Conservation (phyloP, 2,329 filamentous ascomycete species). For the Aspergillus arachidicola region DNA sequence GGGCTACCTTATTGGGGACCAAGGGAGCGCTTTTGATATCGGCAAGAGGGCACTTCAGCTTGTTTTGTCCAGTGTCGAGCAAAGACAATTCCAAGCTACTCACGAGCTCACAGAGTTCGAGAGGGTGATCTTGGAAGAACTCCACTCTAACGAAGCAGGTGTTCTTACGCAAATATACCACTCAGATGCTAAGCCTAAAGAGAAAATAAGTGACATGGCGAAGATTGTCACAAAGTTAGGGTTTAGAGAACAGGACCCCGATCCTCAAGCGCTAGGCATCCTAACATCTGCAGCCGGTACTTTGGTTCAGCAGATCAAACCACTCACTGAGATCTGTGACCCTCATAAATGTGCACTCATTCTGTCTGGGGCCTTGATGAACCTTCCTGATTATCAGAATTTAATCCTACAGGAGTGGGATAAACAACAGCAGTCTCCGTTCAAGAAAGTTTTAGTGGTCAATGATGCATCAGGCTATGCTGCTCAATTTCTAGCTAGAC, state of each 20-base stretch:
- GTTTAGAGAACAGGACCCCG: background rate
- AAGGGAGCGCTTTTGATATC: conserved; percentile 47
- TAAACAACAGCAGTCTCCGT: background rate
- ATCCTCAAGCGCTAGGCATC: background rate
- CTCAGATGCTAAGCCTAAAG: background rate
- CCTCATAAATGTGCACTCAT: conserved; percentile 15
- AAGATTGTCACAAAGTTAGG: background rate
- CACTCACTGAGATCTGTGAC: conserved; percentile 18
- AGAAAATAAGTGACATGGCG: background rate
- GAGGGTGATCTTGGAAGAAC: conserved; percentile 4
- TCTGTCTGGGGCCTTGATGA: conserved; percentile 26
- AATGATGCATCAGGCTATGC: background rate
- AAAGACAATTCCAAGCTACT: conserved; percentile 19
- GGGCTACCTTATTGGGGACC: conserved; percentile 49
- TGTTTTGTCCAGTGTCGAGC: conserved; percentile 36
- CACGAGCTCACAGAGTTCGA: conserved; percentile 14
- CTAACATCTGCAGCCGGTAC: background rate
- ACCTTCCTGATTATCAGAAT: conserved; percentile 17
- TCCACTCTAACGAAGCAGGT: background rate
- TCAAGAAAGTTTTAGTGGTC: background rate
- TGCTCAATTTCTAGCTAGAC: background rate
- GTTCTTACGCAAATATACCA: background rate
- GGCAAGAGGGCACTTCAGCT: conserved; percentile 40
- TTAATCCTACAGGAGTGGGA: background rate
- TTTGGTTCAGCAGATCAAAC: conserved; percentile 12